Base-by-base conservation (phyloP, 768 basidiomycete species). In the Kwoniella sp. region DNA sequence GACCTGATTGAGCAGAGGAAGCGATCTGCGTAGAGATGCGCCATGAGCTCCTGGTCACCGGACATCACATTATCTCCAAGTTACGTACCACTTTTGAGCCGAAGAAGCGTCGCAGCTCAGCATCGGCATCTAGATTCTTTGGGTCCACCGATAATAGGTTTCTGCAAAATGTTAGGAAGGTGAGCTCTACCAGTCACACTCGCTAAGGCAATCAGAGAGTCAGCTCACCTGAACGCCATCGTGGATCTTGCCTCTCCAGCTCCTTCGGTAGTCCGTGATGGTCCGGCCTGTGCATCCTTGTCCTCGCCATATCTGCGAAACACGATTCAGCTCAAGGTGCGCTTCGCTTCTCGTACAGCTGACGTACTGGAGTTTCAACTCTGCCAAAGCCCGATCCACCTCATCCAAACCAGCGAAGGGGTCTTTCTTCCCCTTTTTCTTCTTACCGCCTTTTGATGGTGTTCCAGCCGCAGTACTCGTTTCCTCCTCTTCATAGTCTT, bases 61-160 rank as follows among this genome's bases (percentile, higher is more conserved):
- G 40, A 9, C 40, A 19, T 6, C 40, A 10, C 10, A 44, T 44
- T 12, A 33, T 22, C 21, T 40, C 22, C 21, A 22, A 3, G 10
- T 26, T 29, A 77, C 77, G 85, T 9, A 97, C 85, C 61, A 96
- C 93, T 72, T 88, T 90, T 21, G 90, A 85, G 1, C 95, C 95
- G 75, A 99, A 99, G 84, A 97, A 95, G 67, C 87, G 88, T 59
- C 90, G 87, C 81, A 98, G 85, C 76, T 99, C 96, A 0, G 89
- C 88, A 63, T 95, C 92, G 12, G 88, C 84, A 67, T 98, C 92
- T 17, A 99, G 86, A 70, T 91, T 84, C 44, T 88, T 82, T 1
- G 88, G 83, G 0, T 90, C 91, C n/a, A 95, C 88, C 0, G 90
- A 82, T 21, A 95, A 83, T 0, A 96, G 85, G 51, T 72, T 69